These are phyloP conservation scores for Monosporascus ibericus DNA, from an alignment of 2,329 filamentous ascomycete species.

Conservation along the genomic window DNA sequence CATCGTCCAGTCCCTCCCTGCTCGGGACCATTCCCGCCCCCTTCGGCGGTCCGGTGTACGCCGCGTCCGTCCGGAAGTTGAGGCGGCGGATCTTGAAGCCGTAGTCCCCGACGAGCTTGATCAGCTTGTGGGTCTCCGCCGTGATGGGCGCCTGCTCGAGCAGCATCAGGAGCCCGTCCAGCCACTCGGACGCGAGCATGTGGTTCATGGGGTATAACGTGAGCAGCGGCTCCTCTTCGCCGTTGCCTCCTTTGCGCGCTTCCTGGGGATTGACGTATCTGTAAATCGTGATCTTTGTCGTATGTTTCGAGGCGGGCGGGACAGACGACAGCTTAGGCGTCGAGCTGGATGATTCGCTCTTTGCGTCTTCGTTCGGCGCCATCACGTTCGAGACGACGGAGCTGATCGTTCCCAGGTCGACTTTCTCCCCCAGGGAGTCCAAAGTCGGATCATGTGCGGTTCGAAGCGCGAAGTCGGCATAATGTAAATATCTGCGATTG, in stretches of 20 bases:
- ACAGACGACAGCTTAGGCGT: constrained; percentile 31
- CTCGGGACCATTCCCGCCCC: constrained; percentile 73
- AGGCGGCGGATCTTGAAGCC: constrained; percentile 87
- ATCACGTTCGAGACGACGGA: constrained; percentile 93
- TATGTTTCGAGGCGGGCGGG: constrained; percentile 36
- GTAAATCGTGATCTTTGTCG: constrained; percentile 88
- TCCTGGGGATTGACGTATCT: constrained; percentile 51
- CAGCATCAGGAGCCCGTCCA: constrained; percentile 91
- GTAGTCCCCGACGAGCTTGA: constrained; percentile 81
- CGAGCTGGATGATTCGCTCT: constrained; percentile 36
- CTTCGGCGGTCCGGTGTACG: constrained; percentile 59
- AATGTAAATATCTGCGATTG: constrained; percentile 85
- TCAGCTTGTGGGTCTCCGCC: constrained; percentile 87
- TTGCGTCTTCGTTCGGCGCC: constrained; percentile 45
- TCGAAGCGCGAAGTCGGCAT: constrained; percentile 72
- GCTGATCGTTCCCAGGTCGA: constrained; percentile 82
- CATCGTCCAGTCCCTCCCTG: constrained; percentile 79
- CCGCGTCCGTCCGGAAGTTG: constrained; percentile 81
- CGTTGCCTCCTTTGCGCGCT: constrained; percentile 27
- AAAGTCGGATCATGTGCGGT: constrained; percentile 61
- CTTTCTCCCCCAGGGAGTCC: constrained; percentile 69
- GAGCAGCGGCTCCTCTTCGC: constrained; percentile 69
- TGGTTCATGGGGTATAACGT: constrained; percentile 78
- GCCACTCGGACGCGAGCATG: constrained; percentile 87
- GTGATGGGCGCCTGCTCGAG: constrained; percentile 94